Evolutionary conservation across 1,139 yeast species (phyloP).

Genomic region (Hansenula lynferdii): DNA sequence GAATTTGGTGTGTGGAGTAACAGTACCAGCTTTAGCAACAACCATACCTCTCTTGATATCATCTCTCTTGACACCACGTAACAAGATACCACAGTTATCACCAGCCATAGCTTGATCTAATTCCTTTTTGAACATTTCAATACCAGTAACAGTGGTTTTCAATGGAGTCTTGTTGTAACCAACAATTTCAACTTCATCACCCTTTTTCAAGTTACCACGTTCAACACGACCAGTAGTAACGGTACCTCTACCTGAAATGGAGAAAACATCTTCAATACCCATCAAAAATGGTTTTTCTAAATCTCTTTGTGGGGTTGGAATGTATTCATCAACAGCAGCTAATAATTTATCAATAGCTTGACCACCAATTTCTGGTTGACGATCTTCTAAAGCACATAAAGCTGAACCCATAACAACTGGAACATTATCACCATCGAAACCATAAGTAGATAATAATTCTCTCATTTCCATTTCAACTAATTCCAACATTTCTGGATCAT

Average conservation of each 20-base stretch:
- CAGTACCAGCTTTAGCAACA: conserved; percentile 86
- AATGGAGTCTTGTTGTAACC: conserved; percentile 84
- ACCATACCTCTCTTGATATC: conserved; percentile 98
- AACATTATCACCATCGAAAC: conserved; percentile 97
- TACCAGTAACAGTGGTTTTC: conserved; percentile 95
- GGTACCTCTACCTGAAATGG: conserved; percentile 99
- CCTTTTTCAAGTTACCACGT: conserved; percentile 95
- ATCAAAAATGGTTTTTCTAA: conserved; percentile 93
- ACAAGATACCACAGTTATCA: conserved; percentile 96
- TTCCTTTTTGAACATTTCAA: conserved; percentile 99
- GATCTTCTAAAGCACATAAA: conserved; percentile 88
- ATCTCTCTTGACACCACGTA: conserved; percentile 98
- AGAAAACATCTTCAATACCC: conserved; percentile 97
- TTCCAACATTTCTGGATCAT: conserved; percentile 99
- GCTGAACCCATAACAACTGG: conserved; percentile 99
- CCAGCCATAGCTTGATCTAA: conserved; percentile 97
- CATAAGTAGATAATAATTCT: conserved; percentile 84
- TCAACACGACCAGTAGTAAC: conserved; percentile 99
- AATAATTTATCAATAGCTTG: conserved; percentile 79
- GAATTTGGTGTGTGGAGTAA: conserved; percentile 91
- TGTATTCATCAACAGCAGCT: conserved; percentile 89
- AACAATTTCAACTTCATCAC: conserved; percentile 97
- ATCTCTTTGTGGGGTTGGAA: conserved; percentile 96
- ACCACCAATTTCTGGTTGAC: conserved; percentile 87
- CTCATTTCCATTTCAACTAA: conserved; percentile 99